Evolutionary conservation across 176 grass and related monocot species (phyloP).

Genomic region (Bonia amplexicaulis): DNA sequence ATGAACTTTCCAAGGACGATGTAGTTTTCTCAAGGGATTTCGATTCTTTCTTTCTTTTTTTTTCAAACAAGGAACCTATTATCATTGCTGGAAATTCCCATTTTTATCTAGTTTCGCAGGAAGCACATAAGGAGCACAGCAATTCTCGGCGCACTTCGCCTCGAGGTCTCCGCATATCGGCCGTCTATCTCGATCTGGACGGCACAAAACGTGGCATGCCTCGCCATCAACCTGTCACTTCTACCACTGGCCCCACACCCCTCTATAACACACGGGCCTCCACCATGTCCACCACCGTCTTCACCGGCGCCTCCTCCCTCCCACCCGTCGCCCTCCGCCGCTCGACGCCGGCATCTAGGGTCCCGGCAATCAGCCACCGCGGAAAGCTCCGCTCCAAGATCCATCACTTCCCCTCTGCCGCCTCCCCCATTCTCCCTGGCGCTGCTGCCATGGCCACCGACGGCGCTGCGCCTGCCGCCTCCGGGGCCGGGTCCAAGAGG

Average conservation of each 20-base stretch:
- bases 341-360: not conserved
- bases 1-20: not conserved
- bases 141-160: not conserved
- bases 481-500: slow-evolving; percentile 29
- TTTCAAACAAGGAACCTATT: too few species aligned
- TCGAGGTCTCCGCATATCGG: not conserved
- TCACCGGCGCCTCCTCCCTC: not conserved
- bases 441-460: slow-evolving; percentile 41
- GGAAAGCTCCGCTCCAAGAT: not conserved
- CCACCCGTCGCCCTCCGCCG: not conserved
- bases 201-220: slow-evolving; percentile 21
- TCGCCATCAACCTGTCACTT: slow-evolving; percentile 24
- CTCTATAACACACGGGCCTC: slow-evolving; percentile 17
- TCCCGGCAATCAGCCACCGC: not conserved
- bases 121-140: too few species aligned
- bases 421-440: not conserved
- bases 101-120: too few species aligned
- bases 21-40: too few species aligned
- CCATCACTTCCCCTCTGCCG: not conserved
- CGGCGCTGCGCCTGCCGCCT: slow-evolving; percentile 18
- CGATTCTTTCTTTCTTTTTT: too few species aligned
- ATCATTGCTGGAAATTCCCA: too few species aligned
- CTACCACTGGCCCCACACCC: not conserved
- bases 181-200: slow-evolving; percentile 62
- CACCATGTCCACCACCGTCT: slow-evolving; percentile 29